Percentiles rank a stretch among this genome's conserved stretches.
These are phyloP conservation scores for Penicillium sp. DNA, from an alignment of 2,329 filamentous ascomycete genomes.

Conservation along the genomic window DNA sequence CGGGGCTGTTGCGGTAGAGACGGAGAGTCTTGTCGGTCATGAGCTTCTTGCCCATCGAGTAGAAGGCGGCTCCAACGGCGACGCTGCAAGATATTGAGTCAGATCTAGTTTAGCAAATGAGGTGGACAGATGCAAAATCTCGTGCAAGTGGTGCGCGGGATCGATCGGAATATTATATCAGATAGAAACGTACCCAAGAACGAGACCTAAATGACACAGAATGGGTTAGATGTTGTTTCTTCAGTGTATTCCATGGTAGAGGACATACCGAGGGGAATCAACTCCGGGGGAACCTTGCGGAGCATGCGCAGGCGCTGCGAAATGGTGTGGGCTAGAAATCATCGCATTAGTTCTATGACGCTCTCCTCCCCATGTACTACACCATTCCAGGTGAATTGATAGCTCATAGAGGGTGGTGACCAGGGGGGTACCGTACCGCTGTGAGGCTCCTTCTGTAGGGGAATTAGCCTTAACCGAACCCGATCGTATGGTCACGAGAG, in stretches of 20 bases:
- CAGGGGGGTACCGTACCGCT: constrained; percentile 48
- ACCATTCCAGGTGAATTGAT: constrained; percentile 4
- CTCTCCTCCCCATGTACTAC: neutral
- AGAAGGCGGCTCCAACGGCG: constrained; percentile 70
- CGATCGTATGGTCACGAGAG: constrained; percentile 17
- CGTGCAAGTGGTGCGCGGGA: constrained; percentile 10
- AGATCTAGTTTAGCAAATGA: constrained; percentile 15
- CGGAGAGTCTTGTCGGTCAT: constrained; percentile 87
- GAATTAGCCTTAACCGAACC: constrained; percentile 38
- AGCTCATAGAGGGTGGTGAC: constrained; percentile 3
- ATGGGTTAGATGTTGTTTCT: constrained; percentile 19
- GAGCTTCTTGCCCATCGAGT: constrained; percentile 79
- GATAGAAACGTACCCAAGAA: constrained; percentile 65
- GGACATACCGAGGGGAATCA: constrained; percentile 83
- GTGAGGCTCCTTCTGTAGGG: constrained; percentile 57
- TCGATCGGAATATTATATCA: constrained; percentile 8
- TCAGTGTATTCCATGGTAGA: constrained; percentile 4
- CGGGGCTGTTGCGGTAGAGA: constrained; percentile 63
- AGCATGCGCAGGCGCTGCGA: constrained; percentile 89
- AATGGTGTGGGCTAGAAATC: constrained; percentile 75
- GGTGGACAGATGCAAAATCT: constrained; percentile 17
- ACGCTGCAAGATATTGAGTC: constrained; percentile 42
- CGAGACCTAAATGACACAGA: constrained; percentile 58
- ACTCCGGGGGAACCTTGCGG: constrained; percentile 85
- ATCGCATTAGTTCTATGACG: constrained; percentile 21